Evolutionary conservation across 176 grass and related monocot species (phyloP).

Genomic region (Oryza officinalis): DNA sequence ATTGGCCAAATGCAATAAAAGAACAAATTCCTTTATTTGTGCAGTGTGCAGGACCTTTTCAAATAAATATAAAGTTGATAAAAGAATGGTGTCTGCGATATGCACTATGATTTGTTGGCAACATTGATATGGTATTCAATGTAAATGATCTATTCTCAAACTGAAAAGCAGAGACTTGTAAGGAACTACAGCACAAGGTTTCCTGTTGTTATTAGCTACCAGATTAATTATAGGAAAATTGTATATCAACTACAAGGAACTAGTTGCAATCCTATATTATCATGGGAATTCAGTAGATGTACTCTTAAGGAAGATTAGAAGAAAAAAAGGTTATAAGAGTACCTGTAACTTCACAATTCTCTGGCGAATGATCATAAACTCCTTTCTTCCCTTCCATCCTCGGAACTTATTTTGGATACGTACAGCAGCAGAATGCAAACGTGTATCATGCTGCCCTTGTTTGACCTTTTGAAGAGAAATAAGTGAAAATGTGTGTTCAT

Average conservation of each 20-base stretch:
- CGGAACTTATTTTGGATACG: constrained; percentile 87
- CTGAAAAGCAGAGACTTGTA: background rate
- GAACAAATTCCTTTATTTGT: background rate
- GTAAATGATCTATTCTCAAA: constrained; percentile 14
- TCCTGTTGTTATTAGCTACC: background rate
- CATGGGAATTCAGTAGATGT: background rate
- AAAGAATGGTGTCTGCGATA: background rate
- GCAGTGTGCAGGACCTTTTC: background rate
- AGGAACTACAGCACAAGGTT: background rate
- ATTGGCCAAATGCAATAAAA: background rate
- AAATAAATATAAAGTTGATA: background rate
- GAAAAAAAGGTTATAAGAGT: background rate
- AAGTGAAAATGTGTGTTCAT: constrained; percentile 65
- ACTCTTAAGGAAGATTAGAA: background rate
- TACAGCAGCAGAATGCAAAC: constrained; percentile 66
- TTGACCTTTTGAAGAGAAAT: constrained; percentile 67
- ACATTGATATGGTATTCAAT: constrained; percentile 3
- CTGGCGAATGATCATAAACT: constrained; percentile 81
- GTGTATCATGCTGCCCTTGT: constrained; percentile 54
- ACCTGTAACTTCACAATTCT: constrained; percentile 91
- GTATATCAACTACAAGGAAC: background rate
- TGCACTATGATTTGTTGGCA: background rate
- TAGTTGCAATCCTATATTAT: background rate
- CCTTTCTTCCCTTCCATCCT: constrained; percentile 87
- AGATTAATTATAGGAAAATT: background rate